Evolutionary conservation across 192 early-diverging fungal species (phyloP).

Genomic region (Coemansia sp.): DNA sequence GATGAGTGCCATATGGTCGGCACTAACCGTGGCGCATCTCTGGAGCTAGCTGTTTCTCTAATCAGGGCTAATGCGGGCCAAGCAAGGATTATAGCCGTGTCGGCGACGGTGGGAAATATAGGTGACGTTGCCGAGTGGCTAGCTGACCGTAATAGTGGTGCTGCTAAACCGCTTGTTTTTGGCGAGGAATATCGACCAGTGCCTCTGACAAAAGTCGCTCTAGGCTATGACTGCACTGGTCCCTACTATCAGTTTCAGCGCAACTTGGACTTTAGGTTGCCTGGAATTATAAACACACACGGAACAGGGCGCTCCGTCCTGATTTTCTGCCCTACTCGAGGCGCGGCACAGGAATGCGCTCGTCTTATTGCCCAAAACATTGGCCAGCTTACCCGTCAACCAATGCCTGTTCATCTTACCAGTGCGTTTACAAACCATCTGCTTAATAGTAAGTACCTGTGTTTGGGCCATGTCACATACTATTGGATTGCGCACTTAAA

Average conservation of each 20-base stretch:
- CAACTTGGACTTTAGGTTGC: slow-evolving; percentile 58
- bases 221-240: slow-evolving; percentile 48
- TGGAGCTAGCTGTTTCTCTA: slow-evolving; percentile 66
- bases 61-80: slow-evolving; percentile 44
- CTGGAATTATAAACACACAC: slow-evolving; percentile 44
- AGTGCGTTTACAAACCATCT: slow-evolving; percentile 33
- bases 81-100: slow-evolving; percentile 63
- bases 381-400: slow-evolving; percentile 12
- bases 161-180: slow-evolving; percentile 54
- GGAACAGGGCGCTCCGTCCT: slow-evolving; percentile 31
- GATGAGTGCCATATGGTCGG: slow-evolving; percentile 76
- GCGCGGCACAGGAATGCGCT: slow-evolving; percentile 46
- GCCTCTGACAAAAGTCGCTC: slow-evolving; percentile 58
- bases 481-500: background rate
- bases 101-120: slow-evolving; percentile 74
- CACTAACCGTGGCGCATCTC: slow-evolving; percentile 62
- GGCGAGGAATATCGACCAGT: slow-evolving; percentile 76
- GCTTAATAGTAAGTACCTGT: slow-evolving; percentile 24
- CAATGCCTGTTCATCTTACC: slow-evolving; percentile 23
- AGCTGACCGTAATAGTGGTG: background rate
- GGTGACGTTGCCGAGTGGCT: slow-evolving; percentile 74
- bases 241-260: slow-evolving; percentile 65
- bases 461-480: background rate
- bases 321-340: slow-evolving; percentile 57
- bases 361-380: slow-evolving; percentile 35